These are phyloP conservation scores for Brassica rapa DNA, from an alignment of 345 rosid species.

Conservation along the genomic window DNA sequence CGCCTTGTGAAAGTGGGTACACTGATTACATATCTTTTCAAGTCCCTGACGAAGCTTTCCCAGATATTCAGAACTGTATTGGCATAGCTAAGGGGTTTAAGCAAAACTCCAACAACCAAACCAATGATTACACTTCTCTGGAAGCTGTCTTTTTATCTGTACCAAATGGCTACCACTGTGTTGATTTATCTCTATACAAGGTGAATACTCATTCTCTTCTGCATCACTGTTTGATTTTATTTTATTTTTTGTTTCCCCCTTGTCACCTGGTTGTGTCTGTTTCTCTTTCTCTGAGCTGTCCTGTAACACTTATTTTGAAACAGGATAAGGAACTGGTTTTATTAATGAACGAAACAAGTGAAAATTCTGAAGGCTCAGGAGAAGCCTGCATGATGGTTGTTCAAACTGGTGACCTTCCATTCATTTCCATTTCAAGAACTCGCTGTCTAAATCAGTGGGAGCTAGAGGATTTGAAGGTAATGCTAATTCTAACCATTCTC, in stretches of 20 bases:
- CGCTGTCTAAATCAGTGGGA: slow-evolving; percentile 50
- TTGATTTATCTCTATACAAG: slow-evolving; percentile 85
- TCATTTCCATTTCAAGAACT: slow-evolving; percentile 55
- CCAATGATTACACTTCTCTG: slow-evolving; percentile 47
- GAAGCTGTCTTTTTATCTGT: slow-evolving; percentile 67
- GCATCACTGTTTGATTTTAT: not conserved
- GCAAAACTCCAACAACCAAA: slow-evolving; percentile 42
- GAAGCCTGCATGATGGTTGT: slow-evolving; percentile 80
- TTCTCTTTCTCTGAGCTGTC: slow-evolving; percentile 12
- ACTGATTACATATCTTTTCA: slow-evolving; percentile 71
- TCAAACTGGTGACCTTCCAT: slow-evolving; percentile 68
- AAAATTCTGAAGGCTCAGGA: slow-evolving; percentile 59
- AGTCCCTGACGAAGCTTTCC: slow-evolving; percentile 55
- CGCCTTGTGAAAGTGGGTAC: slow-evolving; percentile 45
- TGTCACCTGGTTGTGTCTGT: not conserved
- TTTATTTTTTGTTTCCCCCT: not conserved
- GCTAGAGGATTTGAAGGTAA: slow-evolving; percentile 66
- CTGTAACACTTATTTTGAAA: slow-evolving; percentile 21
- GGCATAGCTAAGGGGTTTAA: slow-evolving; percentile 61
- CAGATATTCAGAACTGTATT: slow-evolving; percentile 55
- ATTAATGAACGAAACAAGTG: slow-evolving; percentile 53
- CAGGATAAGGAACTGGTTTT: slow-evolving; percentile 78
- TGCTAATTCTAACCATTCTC: slow-evolving; percentile 6
- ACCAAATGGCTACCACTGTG: slow-evolving; percentile 65
- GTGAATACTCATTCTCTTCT: slow-evolving; percentile 42